A percentile compares a stretch with the other conserved stretches of the same genome.
Evolutionary conservation across 169 alveolate genomes (phyloP).

Genomic region (Cyclospora cayetanensis): DNA sequence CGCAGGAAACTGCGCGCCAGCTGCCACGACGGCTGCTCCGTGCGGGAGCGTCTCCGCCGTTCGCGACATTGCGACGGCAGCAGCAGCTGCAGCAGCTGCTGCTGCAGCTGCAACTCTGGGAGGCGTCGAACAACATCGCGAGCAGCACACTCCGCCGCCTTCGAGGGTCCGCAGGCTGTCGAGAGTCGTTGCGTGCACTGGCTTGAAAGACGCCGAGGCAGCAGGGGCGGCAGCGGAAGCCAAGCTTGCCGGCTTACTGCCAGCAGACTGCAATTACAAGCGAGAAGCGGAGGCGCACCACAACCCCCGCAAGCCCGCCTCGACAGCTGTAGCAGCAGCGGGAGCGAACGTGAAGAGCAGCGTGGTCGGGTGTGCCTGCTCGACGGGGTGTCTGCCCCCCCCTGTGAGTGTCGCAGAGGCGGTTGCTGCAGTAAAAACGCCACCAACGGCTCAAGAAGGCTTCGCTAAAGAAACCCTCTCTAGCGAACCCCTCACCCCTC

Average conservation of each 20-base stretch:
- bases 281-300: too few species aligned
- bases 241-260: too few species aligned
- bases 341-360: background rate
- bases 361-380: too few species aligned
- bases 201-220: background rate
- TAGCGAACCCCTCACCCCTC: too few species aligned
- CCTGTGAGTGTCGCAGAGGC: too few species aligned
- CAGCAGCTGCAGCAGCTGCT: slow-evolving; percentile 34
- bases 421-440: background rate
- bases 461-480: background rate
- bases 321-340: background rate
- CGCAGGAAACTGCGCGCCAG: background rate
- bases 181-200: background rate
- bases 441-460: background rate
- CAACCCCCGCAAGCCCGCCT: too few species aligned
- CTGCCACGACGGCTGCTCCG: background rate
- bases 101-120: slow-evolving; percentile 26
- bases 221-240: background rate
- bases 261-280: too few species aligned
- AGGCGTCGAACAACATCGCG: background rate
- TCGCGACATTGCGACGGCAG: background rate
- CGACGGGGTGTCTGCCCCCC: too few species aligned
- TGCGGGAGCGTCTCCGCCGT: too few species aligned
- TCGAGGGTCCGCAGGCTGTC: slow-evolving; percentile 14
- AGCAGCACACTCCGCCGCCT: slow-evolving; percentile 56